These are phyloP conservation scores for Paramecium pentaurelia DNA, from an alignment of 73 alveolate species.

Conservation along the genomic window DNA sequence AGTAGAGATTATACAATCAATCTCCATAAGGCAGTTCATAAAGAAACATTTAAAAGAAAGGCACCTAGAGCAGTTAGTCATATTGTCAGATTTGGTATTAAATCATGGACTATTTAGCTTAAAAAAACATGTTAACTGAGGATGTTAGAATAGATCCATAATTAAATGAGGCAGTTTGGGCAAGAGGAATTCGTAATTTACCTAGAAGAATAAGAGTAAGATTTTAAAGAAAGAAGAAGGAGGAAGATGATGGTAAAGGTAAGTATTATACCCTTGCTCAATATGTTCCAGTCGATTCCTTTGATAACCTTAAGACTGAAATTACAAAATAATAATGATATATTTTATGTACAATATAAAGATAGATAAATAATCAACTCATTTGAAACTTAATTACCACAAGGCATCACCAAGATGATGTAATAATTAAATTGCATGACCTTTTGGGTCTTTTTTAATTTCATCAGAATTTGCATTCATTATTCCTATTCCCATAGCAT, in stretches of 20 bases:
- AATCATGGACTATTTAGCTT: conserved; percentile 51
- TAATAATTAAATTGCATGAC: conserved; percentile 69
- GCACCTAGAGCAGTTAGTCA: conserved; percentile 95
- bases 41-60: conserved; percentile 85
- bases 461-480: conserved; percentile 76
- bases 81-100: conserved; percentile 75
- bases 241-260: conserved; percentile 89
- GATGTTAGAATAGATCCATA: conserved; percentile 94
- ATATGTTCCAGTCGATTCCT: conserved; percentile 88
- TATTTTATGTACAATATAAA: not conserved
- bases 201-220: conserved; percentile 92
- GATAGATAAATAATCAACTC: not conserved
- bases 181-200: conserved; percentile 91
- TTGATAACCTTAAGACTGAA: conserved; percentile 83
- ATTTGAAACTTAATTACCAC: conserved; percentile 58
- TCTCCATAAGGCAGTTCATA: conserved; percentile 90
- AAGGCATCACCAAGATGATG: conserved; percentile 70
- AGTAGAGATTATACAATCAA: conserved; percentile 90
- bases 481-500: conserved; percentile 91
- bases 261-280: conserved; percentile 90
- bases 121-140: conserved; percentile 87
- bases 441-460: conserved; percentile 73
- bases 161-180: conserved; percentile 92
- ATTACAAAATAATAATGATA: conserved; percentile 68
- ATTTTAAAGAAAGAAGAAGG: conserved; percentile 86